phyloP scores from a whole-genome alignment of 2,329 filamentous ascomycete species.

The Podosphaera leucotricha region DNA sequence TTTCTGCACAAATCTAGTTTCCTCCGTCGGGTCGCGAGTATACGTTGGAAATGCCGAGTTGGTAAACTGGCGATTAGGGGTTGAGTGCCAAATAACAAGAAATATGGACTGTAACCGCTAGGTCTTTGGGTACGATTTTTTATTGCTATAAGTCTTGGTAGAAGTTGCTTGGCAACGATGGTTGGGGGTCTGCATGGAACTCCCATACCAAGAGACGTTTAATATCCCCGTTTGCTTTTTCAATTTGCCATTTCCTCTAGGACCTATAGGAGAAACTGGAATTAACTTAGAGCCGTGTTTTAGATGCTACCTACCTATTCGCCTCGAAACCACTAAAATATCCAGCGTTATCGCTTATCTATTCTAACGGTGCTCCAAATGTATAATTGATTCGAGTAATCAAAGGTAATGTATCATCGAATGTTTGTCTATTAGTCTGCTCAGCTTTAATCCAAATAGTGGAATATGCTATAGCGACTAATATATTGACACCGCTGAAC shows the following conservation, averaged over 20 bases:
- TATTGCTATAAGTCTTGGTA: neutral
- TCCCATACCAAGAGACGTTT: neutral
- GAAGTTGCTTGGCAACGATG: neutral
- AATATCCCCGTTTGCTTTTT: neutral
- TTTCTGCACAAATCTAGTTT: neutral
- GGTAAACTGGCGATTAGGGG: neutral
- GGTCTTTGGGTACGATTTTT: neutral
- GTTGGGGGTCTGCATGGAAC: neutral
- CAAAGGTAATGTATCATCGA: neutral
- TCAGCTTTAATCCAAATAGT: neutral
- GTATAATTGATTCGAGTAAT: neutral
- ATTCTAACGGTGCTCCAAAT: neutral
- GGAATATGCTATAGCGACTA: neutral
- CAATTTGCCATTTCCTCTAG: neutral
- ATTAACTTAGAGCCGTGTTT: neutral
- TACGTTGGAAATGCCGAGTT: neutral
- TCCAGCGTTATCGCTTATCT: neutral
- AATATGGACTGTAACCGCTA: neutral
- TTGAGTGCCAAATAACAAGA: constrained; percentile 1
- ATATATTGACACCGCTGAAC: neutral
- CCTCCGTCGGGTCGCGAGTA: neutral
- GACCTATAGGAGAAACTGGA: neutral
- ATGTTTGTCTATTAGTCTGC: neutral
- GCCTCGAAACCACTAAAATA: neutral
- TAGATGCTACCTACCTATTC: neutral